A percentile compares a stretch with the other conserved stretches of the same genome.
Conservation (phyloP, 345 rosid genomes). For the Rhizophora mangle region DNA sequence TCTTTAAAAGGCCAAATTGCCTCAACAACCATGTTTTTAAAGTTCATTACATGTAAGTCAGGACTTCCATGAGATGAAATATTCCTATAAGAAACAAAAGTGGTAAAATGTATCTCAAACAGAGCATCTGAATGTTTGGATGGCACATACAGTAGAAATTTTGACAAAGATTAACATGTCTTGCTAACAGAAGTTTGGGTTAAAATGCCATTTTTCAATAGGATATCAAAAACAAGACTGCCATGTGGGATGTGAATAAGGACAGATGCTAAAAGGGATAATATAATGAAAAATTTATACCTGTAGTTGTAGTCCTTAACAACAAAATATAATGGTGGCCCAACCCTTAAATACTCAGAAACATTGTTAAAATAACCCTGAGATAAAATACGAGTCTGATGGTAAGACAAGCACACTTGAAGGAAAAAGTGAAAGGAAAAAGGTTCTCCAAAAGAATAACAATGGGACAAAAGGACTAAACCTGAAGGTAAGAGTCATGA, state of each 20-base stretch:
- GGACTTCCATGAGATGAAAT: neutral
- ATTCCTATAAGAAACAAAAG: neutral
- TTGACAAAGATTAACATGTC: too few relatives aligned
- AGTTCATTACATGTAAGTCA: neutral
- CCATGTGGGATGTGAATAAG: too few relatives aligned
- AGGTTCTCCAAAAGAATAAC: neutral
- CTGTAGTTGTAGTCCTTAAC: constrained; percentile 89
- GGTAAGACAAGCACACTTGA: neutral
- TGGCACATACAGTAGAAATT: too few relatives aligned
- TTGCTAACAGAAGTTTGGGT: too few relatives aligned
- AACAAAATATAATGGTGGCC: constrained; percentile 93
- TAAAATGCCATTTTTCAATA: too few relatives aligned
- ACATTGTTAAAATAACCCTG: constrained; percentile 87
- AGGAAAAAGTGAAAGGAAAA: constrained; percentile 3
- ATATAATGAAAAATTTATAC: constrained; percentile 27
- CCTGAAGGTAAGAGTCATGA: constrained; percentile 95
- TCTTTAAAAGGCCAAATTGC: too few relatives aligned
- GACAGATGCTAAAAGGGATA: neutral
- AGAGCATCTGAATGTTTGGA: too few relatives aligned
- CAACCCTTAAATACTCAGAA: constrained; percentile 77
- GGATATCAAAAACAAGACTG: too few relatives aligned
- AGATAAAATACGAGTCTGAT: neutral
- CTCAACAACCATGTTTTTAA: neutral
- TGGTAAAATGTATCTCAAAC: neutral
- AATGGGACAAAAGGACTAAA: constrained; percentile 16